Conservation (phyloP, 257 asterid genomes). For the Plectranthus barbatus region DNA sequence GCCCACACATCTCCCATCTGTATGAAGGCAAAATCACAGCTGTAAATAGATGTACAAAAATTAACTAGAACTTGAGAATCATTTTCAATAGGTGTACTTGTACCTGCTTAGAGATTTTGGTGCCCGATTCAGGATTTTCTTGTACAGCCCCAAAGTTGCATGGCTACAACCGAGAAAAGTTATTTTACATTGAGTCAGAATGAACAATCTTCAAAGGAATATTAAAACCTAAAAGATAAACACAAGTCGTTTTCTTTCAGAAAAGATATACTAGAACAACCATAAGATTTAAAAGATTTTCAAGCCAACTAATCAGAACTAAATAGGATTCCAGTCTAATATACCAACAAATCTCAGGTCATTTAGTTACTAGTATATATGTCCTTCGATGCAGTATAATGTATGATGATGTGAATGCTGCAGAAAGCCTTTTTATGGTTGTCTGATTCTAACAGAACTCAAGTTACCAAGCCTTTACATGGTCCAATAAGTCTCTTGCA, state of each 20-base stretch:
- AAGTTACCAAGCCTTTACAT: not conserved
- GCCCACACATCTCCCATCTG: slow-evolving; percentile 99
- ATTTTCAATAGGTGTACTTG: not conserved
- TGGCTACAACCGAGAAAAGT: slow-evolving; percentile 45
- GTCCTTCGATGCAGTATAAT: not conserved
- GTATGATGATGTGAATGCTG: not conserved
- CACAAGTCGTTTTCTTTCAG: not conserved
- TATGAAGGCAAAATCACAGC: slow-evolving; percentile 10
- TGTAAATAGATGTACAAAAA: not conserved
- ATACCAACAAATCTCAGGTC: not conserved
- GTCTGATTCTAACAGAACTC: not conserved
- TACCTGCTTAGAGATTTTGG: slow-evolving; percentile 85
- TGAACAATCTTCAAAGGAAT: not conserved
- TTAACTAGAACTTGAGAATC: not conserved
- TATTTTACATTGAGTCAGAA: not conserved
- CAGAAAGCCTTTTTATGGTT: not conserved
- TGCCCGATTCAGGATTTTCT: slow-evolving; percentile 69
- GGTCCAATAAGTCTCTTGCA: not conserved
- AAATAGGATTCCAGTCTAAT: not conserved
- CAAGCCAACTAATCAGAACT: not conserved
- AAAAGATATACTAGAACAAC: not conserved
- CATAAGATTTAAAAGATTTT: not conserved
- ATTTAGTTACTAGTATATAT: not conserved
- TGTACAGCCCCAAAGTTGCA: slow-evolving; percentile 91
- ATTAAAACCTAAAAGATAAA: not conserved